Conservation (phyloP, 1,139 yeast genomes). For the Saccharomyces uvarum region DNA sequence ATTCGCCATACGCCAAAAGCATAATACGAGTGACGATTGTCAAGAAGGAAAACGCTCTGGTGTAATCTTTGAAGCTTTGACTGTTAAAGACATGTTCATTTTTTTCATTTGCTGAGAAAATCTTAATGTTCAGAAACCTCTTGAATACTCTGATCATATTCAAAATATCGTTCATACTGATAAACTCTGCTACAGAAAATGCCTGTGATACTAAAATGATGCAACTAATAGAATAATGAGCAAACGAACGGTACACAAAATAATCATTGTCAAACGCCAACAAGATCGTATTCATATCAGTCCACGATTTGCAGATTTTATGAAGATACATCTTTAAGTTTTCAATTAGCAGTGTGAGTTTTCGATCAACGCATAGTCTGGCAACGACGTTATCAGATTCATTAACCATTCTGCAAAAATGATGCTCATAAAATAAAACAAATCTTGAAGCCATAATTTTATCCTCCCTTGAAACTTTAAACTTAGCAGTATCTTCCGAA, state of each 20-base stretch:
- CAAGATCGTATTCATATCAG: conserved; percentile 16
- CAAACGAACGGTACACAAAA: conserved; percentile 12
- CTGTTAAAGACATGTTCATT: conserved; percentile 12
- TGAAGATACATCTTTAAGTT: conserved; percentile 5
- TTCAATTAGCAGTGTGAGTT: conserved; percentile 3
- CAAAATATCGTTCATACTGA: conserved; percentile 14
- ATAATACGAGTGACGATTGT: conserved; percentile 17
- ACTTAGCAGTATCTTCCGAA: background rate
- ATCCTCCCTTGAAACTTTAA: conserved; percentile 9
- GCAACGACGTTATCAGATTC: conserved; percentile 19
- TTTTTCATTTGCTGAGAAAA: conserved; percentile 8
- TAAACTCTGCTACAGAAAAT: conserved; percentile 7
- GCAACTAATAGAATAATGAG: conserved; percentile 13
- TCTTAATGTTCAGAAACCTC: conserved; percentile 11
- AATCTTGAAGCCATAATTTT: conserved; percentile 12
- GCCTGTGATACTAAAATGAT: conserved; percentile 13
- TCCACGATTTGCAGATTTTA: conserved; percentile 13
- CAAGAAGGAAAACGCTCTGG: conserved; percentile 15
- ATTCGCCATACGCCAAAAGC: conserved; percentile 12
- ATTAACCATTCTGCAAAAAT: conserved; percentile 12
- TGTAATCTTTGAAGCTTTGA: conserved; percentile 13
- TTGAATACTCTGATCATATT: conserved; percentile 13
- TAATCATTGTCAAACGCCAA: conserved; percentile 15
- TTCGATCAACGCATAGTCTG: conserved; percentile 14
- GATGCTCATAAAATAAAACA: conserved; percentile 14